A percentile compares a stretch with the other conserved stretches of the same genome.
These are phyloP conservation scores for Chrysochromulina parva DNA, from an alignment of 78 protist species.

Conservation along the genomic window DNA sequence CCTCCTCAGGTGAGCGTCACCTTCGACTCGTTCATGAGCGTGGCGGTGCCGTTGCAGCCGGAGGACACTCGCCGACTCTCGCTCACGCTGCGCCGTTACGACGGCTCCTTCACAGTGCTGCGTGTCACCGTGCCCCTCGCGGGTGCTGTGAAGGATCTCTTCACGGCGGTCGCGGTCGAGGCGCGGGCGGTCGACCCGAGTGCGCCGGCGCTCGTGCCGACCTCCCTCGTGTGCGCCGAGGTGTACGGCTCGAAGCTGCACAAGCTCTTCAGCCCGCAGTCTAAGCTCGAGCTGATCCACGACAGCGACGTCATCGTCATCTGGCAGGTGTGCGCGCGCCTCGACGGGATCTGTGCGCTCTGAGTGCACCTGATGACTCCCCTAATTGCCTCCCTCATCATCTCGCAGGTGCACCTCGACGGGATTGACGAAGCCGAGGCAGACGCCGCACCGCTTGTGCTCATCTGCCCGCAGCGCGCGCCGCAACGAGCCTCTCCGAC, in stretches of 20 bases:
- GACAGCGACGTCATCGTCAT: background rate
- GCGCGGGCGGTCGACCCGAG: too few species aligned
- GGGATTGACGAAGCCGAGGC: too few species aligned
- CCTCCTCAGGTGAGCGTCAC: background rate
- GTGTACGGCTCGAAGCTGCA: background rate
- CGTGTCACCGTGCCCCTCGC: background rate
- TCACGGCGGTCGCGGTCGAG: background rate
- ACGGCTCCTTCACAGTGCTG: background rate
- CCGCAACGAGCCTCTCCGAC: too few species aligned
- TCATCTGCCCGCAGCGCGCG: too few species aligned
- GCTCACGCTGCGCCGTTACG: background rate
- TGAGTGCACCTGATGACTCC: too few species aligned
- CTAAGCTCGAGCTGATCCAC: background rate
- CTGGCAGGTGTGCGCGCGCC: too few species aligned
- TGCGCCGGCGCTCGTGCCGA: background rate
- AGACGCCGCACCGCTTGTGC: too few species aligned
- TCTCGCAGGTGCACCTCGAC: too few species aligned
- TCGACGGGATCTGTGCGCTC: too few species aligned
- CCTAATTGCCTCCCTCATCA: too few species aligned
- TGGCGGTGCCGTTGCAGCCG: slow-evolving; percentile 29
- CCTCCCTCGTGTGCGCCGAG: background rate
- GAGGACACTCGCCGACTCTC: background rate
- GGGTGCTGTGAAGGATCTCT: background rate
- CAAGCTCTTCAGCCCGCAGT: background rate
- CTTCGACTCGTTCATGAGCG: slow-evolving; percentile 44